Evolutionary conservation across 257 asterid species (phyloP), one percentile per base, ranked within the genome.

Genomic region (Jasminum sambac): DNA sequence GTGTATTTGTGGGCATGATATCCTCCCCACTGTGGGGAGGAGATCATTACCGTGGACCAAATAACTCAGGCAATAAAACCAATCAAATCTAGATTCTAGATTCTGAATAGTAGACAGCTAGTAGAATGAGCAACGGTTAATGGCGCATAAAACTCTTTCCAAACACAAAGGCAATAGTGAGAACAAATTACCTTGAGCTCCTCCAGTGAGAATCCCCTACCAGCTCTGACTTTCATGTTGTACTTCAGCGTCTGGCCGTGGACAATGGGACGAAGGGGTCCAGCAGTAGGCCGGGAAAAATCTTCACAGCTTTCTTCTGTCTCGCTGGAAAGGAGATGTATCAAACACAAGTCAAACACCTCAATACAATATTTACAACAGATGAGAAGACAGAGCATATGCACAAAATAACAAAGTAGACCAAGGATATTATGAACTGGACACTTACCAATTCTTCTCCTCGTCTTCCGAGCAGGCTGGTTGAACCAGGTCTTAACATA

Each of bases 391-490:
- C 16, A 2, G 2, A 19, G 39, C 34, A 11, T 12, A 21, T 2
- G 11, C 4, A 40, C 10, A 14, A 16, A 11, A n/a, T n/a, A n/a
- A n/a, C n/a, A n/a, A 58, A 5, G 30, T 0, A 41, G 6, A 38
- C 58, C 21, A 4, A 10, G 57, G 63, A n/a, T n/a, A n/a, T n/a
- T n/a, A n/a, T n/a, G n/a, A n/a, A n/a, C 1, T 30, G 4, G 4
- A 30, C 44, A 8, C 36, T 62, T 74, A 87, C 96, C 96, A 48
- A 46, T 65, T 68, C 96, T 84, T 76, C 96, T 85, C 77, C 94
- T 82, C 74, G 91, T 82, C 81, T 89, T 89, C 76, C 96, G 83
- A 7, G 96, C 96, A 30, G 96, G 96, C 68, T 89, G 96, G 77
- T 89, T 89, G 79, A 87, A 87, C 96, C 96, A 89, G 11, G 94